phyloP scores from a whole-genome alignment of 2,329 filamentous ascomycete species.

The Calycina marina region DNA sequence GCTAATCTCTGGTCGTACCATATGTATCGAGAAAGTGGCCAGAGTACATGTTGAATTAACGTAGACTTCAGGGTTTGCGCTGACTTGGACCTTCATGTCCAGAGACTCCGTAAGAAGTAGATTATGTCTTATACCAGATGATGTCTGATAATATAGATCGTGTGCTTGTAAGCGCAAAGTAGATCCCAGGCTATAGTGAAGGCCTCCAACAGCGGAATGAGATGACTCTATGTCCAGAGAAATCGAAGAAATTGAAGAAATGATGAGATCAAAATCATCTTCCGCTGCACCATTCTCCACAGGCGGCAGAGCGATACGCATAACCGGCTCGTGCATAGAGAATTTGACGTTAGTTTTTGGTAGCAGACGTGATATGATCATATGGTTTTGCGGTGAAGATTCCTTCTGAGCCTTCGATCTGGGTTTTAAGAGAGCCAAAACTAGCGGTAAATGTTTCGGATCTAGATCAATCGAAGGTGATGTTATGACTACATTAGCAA shows the following conservation, averaged over 20 bases:
- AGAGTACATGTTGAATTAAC: conserved; percentile 68
- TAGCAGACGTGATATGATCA: conserved; percentile 74
- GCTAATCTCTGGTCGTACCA: conserved; percentile 84
- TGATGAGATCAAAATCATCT: conserved; percentile 87
- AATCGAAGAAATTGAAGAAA: conserved; percentile 86
- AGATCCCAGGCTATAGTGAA: conserved; percentile 76
- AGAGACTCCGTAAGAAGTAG: conserved; percentile 77
- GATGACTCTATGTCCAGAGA: conserved; percentile 90
- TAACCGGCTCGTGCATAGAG: conserved; percentile 88
- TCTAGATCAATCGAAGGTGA: conserved; percentile 90
- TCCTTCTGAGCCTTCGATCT: conserved; percentile 29
- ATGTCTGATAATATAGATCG: conserved; percentile 87
- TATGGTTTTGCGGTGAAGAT: conserved; percentile 38
- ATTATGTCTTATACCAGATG: conserved; percentile 68
- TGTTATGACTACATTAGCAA: conserved; percentile 90
- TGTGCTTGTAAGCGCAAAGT: conserved; percentile 75
- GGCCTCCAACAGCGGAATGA: conserved; percentile 71
- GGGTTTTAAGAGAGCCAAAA: conserved; percentile 60
- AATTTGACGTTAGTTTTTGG: conserved; percentile 92
- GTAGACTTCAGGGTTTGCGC: conserved; percentile 70
- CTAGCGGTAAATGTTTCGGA: conserved; percentile 75
- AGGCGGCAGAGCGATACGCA: conserved; percentile 77
- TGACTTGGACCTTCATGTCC: conserved; percentile 74
- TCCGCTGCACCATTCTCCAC: conserved; percentile 48
- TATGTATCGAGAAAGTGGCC: conserved; percentile 76